Evolutionary conservation across 2,329 filamentous ascomycete species (phyloP), one percentile per base, ranked within the genome.

Genomic region (Neopestalotiopsis rosae): DNA sequence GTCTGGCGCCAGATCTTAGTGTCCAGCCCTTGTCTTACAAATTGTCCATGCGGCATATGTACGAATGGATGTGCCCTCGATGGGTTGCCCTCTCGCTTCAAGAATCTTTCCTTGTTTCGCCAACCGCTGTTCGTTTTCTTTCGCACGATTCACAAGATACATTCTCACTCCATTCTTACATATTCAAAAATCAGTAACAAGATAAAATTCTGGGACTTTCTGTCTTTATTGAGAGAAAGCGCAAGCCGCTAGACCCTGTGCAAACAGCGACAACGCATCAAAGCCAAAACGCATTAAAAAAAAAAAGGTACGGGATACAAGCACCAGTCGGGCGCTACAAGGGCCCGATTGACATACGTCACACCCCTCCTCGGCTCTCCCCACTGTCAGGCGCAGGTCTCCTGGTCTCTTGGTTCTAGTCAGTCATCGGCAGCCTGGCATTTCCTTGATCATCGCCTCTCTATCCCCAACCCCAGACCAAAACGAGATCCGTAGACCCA

Each of bases 41-140:
- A 52, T 52, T 28, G 45, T n/a, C 17, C 45, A 52, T 52, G 45
- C 45, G 45, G 45, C 45, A 52, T 24, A n/a, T 20, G 45, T 38
- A 7, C 24, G 24, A 28, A 49, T 52, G 45, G 7, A 20, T 9
- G 9, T 52, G 45, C 45, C 45, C 45, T 52, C 6, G 45, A 7
- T 52, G 6, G 6, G 3, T 52, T 52, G 45, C 45, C 45, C 45
- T 52, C 45, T 9, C 20, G 45, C 9, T n/a, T 52, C 6, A 17
- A 52, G 45, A 52, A 52, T 52, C 45, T n/a, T n/a, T 52, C 45
- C 45, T 17, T 52, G 45, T 52, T 52, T 52, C 45, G 45, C 45
- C 45, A 9, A 17, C 45, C 45, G 45, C 45, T 52, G n/a, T 17
- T 17, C 45, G 20, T n/a, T 9, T 17, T 9, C 45, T 52, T 38